Evolutionary conservation across 2,329 filamentous ascomycete species (phyloP).

Genomic region (Botrytis squamosa): DNA sequence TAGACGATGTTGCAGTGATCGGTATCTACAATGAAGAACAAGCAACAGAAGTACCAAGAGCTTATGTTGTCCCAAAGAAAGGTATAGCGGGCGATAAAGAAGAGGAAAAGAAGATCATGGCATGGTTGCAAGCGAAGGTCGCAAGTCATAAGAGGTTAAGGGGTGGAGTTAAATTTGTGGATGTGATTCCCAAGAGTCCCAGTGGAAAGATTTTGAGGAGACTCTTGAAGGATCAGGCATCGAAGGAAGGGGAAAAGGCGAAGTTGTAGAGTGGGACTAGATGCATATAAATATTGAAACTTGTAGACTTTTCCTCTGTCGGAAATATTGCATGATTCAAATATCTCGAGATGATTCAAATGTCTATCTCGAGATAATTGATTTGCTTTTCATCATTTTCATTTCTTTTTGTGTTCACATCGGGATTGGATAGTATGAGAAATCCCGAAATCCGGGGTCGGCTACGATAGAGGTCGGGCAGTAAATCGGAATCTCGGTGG

Average conservation of each 20-base stretch:
- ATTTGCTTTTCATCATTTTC: not conserved
- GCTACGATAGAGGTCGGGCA: too few relatives aligned
- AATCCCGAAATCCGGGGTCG: not conserved
- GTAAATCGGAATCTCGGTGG: not conserved
- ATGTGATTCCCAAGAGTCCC: constrained; percentile 68
- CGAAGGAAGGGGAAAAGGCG: constrained; percentile 24
- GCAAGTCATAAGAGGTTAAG: constrained; percentile 66
- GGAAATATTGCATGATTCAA: not conserved
- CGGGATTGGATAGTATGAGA: not conserved
- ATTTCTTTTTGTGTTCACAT: not conserved
- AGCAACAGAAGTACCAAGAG: constrained; percentile 67
- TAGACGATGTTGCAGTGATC: constrained; percentile 60
- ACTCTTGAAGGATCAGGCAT: constrained; percentile 45
- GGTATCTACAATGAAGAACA: constrained; percentile 59
- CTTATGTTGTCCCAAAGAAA: constrained; percentile 54
- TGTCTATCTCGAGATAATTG: not conserved
- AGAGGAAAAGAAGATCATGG: constrained; percentile 48
- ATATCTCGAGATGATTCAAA: not conserved
- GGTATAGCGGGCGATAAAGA: constrained; percentile 36
- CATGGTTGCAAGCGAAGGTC: constrained; percentile 58
- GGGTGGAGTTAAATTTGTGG: constrained; percentile 65
- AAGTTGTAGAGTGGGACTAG: constrained; percentile 22
- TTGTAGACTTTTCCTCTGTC: not conserved
- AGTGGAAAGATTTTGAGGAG: constrained; percentile 52
- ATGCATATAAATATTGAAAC: not conserved